Evolutionary conservation across 805 yeast species (phyloP).

Genomic region (Diddensiella transvaalensis): DNA sequence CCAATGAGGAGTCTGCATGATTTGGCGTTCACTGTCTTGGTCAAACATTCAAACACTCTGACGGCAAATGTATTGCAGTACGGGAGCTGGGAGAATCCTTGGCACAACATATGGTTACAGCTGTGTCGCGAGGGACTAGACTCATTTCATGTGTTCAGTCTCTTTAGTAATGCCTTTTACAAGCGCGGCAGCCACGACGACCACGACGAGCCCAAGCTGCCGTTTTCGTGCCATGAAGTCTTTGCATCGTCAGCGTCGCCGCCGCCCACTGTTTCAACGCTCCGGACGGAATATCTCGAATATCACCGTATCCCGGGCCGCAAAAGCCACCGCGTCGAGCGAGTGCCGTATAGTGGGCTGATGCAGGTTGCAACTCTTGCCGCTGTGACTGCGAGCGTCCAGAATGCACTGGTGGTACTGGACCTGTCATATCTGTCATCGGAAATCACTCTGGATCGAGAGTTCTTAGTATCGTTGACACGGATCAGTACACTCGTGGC

Average conservation of each 20-base stretch:
- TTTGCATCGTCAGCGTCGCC: neutral
- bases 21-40: neutral
- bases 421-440: neutral
- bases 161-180: constrained; percentile 8
- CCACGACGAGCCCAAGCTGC: too few species aligned
- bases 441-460: neutral
- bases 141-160: constrained; percentile 15
- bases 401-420: neutral
- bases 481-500: constrained; percentile 14
- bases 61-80: constrained; percentile 4
- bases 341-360: constrained; percentile 8
- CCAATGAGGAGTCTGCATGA: neutral
- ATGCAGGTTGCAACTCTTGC: neutral
- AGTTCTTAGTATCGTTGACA: neutral
- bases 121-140: constrained; percentile 18
- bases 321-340: constrained; percentile 20
- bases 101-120: constrained; percentile 19
- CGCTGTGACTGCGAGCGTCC: neutral
- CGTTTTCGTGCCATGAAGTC: too few species aligned
- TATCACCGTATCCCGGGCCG: constrained; percentile 1
- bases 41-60: neutral
- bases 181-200: neutral
- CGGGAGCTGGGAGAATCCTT: constrained; percentile 14
- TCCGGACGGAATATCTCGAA: constrained; percentile 1
- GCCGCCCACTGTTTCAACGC: neutral